Evolutionary conservation across 257 asterid genomes (phyloP).

Genomic region (Anisodus acutangulus): DNA sequence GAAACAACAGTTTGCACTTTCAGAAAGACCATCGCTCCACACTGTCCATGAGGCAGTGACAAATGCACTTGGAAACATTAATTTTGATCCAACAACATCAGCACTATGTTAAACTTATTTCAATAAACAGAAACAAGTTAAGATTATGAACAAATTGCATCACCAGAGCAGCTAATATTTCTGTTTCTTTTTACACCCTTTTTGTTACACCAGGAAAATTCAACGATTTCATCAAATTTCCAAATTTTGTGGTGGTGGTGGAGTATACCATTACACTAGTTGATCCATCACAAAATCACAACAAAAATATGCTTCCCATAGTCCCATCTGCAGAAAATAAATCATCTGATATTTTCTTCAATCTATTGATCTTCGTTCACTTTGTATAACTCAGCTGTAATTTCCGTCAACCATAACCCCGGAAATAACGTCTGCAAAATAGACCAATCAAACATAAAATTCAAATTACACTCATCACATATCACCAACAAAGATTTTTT

Average conservation of each 20-base stretch:
- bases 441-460: not conserved
- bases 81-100: not conserved
- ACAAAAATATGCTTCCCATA: constrained; percentile 22
- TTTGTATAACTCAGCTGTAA: constrained; percentile 36
- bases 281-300: constrained; percentile 31
- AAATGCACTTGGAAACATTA: not conserved
- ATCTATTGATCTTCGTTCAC: constrained; percentile 27
- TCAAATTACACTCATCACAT: not conserved
- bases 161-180: constrained; percentile 28
- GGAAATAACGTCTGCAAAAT: constrained; percentile 38
- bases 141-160: constrained; percentile 37
- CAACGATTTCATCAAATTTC: constrained; percentile 28
- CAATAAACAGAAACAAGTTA: constrained; percentile 33
- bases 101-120: constrained; percentile 30
- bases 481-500: not conserved
- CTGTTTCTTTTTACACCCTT: not conserved
- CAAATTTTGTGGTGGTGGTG: not conserved
- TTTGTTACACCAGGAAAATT: not conserved
- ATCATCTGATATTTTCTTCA: not conserved
- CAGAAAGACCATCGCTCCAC: not conserved
- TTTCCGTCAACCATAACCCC: constrained; percentile 35
- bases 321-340: constrained; percentile 21
- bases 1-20: not conserved
- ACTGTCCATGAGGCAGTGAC: not conserved
- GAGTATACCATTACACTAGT: not conserved